Evolutionary conservation across 345 rosid genomes (phyloP).

Genomic region (Raphanus raphanistrum): DNA sequence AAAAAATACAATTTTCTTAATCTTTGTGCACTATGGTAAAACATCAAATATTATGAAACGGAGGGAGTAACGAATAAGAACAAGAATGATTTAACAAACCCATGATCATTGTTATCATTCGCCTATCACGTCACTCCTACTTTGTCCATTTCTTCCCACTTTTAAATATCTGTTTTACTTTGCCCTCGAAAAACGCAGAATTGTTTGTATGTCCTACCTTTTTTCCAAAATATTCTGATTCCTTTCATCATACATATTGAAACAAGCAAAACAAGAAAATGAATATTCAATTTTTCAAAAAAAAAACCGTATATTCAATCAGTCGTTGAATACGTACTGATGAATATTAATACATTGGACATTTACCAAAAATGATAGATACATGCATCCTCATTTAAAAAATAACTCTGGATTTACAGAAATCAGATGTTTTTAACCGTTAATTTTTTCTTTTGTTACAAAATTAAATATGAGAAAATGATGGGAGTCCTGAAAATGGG

Average conservation of each 20-base stretch:
- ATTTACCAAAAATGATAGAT: conserved; percentile 8
- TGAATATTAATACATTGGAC: background rate
- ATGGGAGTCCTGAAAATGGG: conserved; percentile 19
- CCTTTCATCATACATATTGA: conserved; percentile 21
- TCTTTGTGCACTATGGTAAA: no score
- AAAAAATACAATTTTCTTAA: no score
- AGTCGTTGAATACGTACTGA: background rate
- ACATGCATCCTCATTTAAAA: background rate
- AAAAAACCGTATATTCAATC: no score
- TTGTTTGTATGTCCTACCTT: conserved; percentile 4
- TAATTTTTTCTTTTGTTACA: background rate
- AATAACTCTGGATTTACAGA: background rate
- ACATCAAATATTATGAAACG: no score
- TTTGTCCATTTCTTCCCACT: conserved; percentile 33
- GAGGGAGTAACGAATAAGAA: conserved; percentile 28
- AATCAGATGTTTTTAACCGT: conserved; percentile 6
- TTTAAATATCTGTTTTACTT: conserved; percentile 32
- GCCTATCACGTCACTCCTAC: conserved; percentile 33
- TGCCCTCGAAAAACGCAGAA: conserved; percentile 30
- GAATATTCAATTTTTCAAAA: no score
- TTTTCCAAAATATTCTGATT: background rate
- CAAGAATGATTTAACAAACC: conserved; percentile 38
- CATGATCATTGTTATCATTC: conserved; percentile 38
- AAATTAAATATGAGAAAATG: background rate
- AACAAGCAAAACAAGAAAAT: background rate